These are phyloP conservation scores for Nakazawaea siamensis DNA, from an alignment of 805 yeast species.

Conservation along the genomic window DNA sequence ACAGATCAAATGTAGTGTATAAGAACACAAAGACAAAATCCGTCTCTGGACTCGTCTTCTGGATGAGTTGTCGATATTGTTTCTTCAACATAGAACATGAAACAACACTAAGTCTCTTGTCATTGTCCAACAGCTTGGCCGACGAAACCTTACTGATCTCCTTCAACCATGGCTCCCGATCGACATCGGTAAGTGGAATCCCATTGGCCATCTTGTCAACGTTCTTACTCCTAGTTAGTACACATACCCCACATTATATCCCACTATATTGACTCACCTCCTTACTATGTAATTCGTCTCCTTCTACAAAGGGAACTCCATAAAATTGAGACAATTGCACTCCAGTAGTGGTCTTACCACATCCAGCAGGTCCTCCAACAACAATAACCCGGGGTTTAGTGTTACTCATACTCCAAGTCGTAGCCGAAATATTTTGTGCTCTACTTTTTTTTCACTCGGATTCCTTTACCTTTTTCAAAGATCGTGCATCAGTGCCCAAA, in stretches of 20 bases:
- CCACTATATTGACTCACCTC: constrained; percentile 3
- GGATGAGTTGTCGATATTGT: constrained; percentile 59
- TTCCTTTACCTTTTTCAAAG: no score
- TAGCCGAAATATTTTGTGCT: no score
- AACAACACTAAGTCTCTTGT: constrained; percentile 36
- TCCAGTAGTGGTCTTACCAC: constrained; percentile 86
- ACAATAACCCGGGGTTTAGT: constrained; percentile 25
- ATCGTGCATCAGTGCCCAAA: no score
- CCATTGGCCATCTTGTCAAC: constrained; percentile 79
- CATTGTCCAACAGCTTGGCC: constrained; percentile 22
- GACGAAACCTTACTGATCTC: constrained; percentile 36
- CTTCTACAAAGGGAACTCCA: constrained; percentile 63
- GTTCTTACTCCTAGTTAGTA: constrained; percentile 28
- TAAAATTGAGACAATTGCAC: constrained; percentile 35
- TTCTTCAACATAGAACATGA: constrained; percentile 84
- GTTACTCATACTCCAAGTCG: no score
- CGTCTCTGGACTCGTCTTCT: constrained; percentile 20
- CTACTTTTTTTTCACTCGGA: no score
- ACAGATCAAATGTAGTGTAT: constrained; percentile 52
- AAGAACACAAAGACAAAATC: constrained; percentile 56
- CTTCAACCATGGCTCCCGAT: constrained; percentile 85
- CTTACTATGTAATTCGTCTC: constrained; percentile 71
- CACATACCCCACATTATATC: neutral
- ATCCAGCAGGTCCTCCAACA: constrained; percentile 94
- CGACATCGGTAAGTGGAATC: constrained; percentile 78